Evolutionary conservation across 2,329 filamentous ascomycete genomes (phyloP).

Genomic region (Xylariales sp.): DNA sequence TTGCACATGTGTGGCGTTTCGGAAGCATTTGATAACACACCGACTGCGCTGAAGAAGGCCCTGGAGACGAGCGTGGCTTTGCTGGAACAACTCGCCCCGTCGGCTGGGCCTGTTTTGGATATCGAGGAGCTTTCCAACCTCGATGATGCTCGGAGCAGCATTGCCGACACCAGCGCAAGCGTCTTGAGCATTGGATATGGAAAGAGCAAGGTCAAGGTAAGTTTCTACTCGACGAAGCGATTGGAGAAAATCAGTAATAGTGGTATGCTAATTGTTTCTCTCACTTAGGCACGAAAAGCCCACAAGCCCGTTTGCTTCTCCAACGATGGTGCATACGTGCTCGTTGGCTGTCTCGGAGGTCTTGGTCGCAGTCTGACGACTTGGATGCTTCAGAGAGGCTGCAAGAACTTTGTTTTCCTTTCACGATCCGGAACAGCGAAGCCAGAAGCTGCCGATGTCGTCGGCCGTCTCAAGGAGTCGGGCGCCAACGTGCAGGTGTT

Average conservation of each 20-base stretch:
- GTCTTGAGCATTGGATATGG: constrained; percentile 5
- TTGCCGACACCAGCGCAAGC: neutral
- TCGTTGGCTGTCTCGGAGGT: constrained; percentile 21
- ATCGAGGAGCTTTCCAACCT: constrained; percentile 4
- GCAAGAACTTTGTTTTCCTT: constrained; percentile 27
- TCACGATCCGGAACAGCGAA: constrained; percentile 24
- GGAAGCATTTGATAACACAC: too few relatives aligned
- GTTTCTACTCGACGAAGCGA: too few relatives aligned
- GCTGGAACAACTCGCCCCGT: neutral
- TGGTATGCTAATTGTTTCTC: too few relatives aligned
- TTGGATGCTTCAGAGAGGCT: constrained; percentile 28
- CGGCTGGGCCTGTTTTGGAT: neutral
- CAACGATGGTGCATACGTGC: constrained; percentile 3
- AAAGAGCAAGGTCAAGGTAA: constrained; percentile 6
- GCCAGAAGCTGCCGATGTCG: constrained; percentile 15
- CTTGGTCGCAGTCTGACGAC: constrained; percentile 27
- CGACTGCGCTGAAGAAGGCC: too few relatives aligned
- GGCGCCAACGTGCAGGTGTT: constrained; percentile 20
- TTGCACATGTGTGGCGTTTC: neutral
- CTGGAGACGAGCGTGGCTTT: constrained; percentile 1
- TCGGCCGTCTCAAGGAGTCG: constrained; percentile 14
- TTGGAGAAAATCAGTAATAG: too few relatives aligned
- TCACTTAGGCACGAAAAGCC: too few relatives aligned
- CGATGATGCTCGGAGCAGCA: neutral
- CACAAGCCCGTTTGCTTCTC: constrained; percentile 3